Evolutionary conservation across 805 yeast genomes (phyloP), one percentile per base, ranked within the genome.

Genomic region (Candida stauntonica): DNA sequence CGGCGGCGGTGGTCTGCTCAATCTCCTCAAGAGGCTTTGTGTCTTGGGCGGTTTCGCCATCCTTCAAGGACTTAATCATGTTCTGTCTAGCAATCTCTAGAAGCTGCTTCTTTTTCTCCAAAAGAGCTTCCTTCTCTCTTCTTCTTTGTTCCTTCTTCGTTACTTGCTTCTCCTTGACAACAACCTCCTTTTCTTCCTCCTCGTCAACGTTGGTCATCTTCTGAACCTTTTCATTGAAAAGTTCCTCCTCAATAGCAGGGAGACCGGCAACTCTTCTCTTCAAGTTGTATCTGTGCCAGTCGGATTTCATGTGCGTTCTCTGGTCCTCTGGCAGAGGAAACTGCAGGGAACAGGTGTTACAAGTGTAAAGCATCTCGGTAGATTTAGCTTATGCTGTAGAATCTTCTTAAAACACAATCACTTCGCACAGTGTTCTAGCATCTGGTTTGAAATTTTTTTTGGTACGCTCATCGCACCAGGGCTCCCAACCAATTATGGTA

Each of bases 221-320:
- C 27, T 59, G 56, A 24, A 83, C 82, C 57, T 86, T 83, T 48
- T 81, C 84, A 16, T 84, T 85, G 61, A 84, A 84, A 2, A 73
- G 62, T 28, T 71, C 73, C 23, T 84, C 78, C 8, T 77, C 63
- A 30, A 88, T 78, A 0, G 95, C 77, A 16, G 95, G 94, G 45
- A 88, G 65, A 33, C 72, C 75, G 0, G 98, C 96, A 13, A 93
- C 98, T 58, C 95, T 73, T 68, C 99, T 79, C 60, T 93, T 93
- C 53, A 93, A 73, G 58, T 93, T 93, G 63, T 93, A 93, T 55
- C 98, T 75, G 63, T 93, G 99, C 99, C 99, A 93, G 45, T 93
- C 99, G 2, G 96, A 77, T 58, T 86, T 86, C 99, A 93, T 93
- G 60, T 93, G 99, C 36, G 68, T 66, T 52, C 98, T 73, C 65